phyloP scores from a whole-genome alignment of 371 early-diverging fungal genomes.

The Mucor sp. region DNA sequence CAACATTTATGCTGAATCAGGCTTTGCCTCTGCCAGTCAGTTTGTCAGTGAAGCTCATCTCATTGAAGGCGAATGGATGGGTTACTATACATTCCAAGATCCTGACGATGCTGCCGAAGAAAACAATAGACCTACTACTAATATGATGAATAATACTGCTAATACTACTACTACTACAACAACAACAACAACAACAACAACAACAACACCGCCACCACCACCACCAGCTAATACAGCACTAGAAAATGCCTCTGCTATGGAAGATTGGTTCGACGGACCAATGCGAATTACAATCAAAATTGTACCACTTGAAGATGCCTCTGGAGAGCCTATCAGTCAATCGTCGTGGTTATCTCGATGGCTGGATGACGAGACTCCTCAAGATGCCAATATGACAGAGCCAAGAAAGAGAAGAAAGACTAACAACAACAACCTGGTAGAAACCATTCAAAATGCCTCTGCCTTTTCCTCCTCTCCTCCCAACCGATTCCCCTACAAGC shows the following conservation, averaged over 20 bases:
- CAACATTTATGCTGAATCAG: slow-evolving; percentile 37
- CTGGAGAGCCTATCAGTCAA: slow-evolving; percentile 16
- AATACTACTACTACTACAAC: too few species aligned
- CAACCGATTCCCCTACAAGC: slow-evolving; percentile 29
- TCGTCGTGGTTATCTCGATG: slow-evolving; percentile 33
- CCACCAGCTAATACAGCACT: background rate
- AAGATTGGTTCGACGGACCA: slow-evolving; percentile 52
- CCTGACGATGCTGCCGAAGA: slow-evolving; percentile 27
- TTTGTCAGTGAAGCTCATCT: slow-evolving; percentile 45
- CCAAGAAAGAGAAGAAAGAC: slow-evolving; percentile 24
- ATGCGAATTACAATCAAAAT: slow-evolving; percentile 44
- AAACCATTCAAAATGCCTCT: background rate
- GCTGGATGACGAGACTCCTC: slow-evolving; percentile 10
- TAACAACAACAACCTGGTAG: slow-evolving; percentile 7
- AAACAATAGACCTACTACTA: background rate
- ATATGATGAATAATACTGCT: too few species aligned
- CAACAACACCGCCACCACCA: too few species aligned
- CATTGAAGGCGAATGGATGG: slow-evolving; percentile 55
- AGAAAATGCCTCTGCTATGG: slow-evolving; percentile 1
- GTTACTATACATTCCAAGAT: slow-evolving; percentile 50
- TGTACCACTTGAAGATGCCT: slow-evolving; percentile 40
- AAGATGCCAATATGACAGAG: background rate
- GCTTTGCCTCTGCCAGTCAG: slow-evolving; percentile 35
- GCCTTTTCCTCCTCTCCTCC: background rate
- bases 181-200: background rate